Conservation (phyloP, 768 basidiomycete species). For the Rhodotorula taiwanensis region DNA sequence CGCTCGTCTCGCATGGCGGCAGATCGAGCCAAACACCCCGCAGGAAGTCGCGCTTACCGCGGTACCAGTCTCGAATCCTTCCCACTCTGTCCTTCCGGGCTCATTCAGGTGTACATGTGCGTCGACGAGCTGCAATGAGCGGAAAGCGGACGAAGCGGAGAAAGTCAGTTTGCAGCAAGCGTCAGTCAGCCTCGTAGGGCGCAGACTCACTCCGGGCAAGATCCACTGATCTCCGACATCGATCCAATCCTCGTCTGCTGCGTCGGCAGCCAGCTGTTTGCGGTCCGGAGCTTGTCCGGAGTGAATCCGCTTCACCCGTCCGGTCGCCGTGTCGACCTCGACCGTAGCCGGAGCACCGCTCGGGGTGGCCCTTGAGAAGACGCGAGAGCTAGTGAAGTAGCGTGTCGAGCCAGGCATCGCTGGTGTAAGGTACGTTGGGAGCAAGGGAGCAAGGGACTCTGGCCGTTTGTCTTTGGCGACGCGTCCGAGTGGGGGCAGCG, state of each 20-base stretch:
- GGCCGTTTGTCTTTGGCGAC: no score
- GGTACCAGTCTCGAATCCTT: slow-evolving; percentile 36
- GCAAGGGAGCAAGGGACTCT: no score
- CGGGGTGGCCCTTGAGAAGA: not conserved
- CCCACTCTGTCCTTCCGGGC: slow-evolving; percentile 41
- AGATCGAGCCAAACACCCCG: not conserved
- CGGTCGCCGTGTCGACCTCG: slow-evolving; percentile 53
- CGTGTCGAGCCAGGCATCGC: not conserved
- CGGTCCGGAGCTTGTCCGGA: slow-evolving; percentile 8
- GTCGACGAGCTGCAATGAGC: slow-evolving; percentile 29
- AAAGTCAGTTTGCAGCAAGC: no score
- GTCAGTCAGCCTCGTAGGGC: not conserved
- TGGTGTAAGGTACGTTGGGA: no score
- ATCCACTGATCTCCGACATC: slow-evolving; percentile 54
- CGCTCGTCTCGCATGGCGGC: no score
- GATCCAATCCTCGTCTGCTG: slow-evolving; percentile 42
- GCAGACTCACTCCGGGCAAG: slow-evolving; percentile 55
- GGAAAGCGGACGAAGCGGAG: not conserved
- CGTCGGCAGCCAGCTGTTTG: slow-evolving; percentile 34
- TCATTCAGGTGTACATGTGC: slow-evolving; percentile 42
- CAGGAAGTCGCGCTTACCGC: slow-evolving; percentile 28
- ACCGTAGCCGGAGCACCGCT: slow-evolving; percentile 58
- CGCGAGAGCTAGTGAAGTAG: not conserved
- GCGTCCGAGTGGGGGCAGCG: no score
- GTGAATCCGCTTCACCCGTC: slow-evolving; percentile 57